Percentiles rank a stretch among this genome's conserved stretches.
These are phyloP conservation scores for Thraustochytrium striatum DNA, from an alignment of 352 stramenopile genomes.

Conservation along the genomic window DNA sequence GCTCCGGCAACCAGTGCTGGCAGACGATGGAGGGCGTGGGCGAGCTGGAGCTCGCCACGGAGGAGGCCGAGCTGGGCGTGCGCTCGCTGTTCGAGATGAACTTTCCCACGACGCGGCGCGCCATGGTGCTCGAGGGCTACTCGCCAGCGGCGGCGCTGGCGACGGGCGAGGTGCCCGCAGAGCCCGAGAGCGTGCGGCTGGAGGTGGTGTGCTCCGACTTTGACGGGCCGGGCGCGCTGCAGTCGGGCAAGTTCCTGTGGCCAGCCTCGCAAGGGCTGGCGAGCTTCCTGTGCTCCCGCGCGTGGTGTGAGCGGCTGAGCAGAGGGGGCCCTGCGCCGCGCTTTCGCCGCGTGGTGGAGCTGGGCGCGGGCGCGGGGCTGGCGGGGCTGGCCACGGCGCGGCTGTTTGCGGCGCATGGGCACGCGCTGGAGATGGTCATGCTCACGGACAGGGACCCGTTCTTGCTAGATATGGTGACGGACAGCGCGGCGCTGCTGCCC, in stretches of 20 bases:
- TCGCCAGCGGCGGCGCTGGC: background rate
- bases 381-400: conserved; percentile 1
- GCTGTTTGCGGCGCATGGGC: background rate
- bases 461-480: conserved; percentile 33
- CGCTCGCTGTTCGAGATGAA: conserved; percentile 45
- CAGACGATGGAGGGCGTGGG: too few species aligned
- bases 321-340: too few species aligned
- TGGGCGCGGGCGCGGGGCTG: conserved; percentile 13
- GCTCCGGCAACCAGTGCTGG: too few species aligned
- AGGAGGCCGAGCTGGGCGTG: background rate
- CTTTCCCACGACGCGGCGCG: background rate
- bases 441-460: conserved; percentile 36
- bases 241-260: conserved; percentile 41
- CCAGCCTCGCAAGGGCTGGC: background rate
- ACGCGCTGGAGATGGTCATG: background rate
- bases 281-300: background rate
- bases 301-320: too few species aligned
- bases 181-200: background rate
- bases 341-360: conserved; percentile 1
- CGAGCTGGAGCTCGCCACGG: too few species aligned
- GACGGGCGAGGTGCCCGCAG: background rate
- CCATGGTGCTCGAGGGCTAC: background rate
- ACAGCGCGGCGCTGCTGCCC: background rate
- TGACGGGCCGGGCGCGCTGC: background rate
- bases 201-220: conserved; percentile 31